Base-by-base conservation (phyloP, 768 basidiomycete species). In the Amanita pseudoporphyria region DNA sequence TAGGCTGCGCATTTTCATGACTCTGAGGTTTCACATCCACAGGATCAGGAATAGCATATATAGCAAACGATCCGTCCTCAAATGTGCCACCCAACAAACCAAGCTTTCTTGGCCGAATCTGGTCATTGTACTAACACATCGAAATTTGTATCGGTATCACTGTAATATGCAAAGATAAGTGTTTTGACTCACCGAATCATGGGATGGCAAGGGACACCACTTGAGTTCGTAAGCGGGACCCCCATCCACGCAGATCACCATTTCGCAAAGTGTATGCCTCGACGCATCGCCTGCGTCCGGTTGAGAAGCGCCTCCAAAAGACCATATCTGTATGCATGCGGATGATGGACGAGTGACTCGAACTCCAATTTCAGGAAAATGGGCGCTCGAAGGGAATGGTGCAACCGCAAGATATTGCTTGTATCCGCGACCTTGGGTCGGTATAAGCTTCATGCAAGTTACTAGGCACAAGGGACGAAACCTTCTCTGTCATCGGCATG, bases 131-230 rank as follows among this genome's bases (percentile, higher is more conserved):
- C 56, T 68, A 44, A 28, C 12, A 46, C 26, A 56, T 50, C 39
- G 45, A 50, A 38, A 14, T 24, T 18, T 18, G 9, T 18, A 10
- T 39, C 28, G 26, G 19, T 37, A 49, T 39, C 31, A 51, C 13
- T 45, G 6, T 18, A n/a, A n/a, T n/a, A n/a, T n/a, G n/a, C n/a
- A 30, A 16, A 47, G 26, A 3, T 39, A 22, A 40, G 14, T 26
- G 21, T 48, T 31, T 16, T 22, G 35, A 60, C 65, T 49, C 51
- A 73, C 70, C 35, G 58, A 53, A 54, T 90, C 89, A 56, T 89
- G 78, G 14, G 85, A 80, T 0, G 93, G 92, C 24, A 92, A 62
- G 2, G 95, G 95, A 63, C 94, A 94, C 94, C 95, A 98, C 65
- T 85, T 91, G 12, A 94, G 61, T 44, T 88, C 84, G 55, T 81